phyloP scores from a whole-genome alignment of 2,329 filamentous ascomycete genomes.

The Pseudogymnoascus sp. region DNA sequence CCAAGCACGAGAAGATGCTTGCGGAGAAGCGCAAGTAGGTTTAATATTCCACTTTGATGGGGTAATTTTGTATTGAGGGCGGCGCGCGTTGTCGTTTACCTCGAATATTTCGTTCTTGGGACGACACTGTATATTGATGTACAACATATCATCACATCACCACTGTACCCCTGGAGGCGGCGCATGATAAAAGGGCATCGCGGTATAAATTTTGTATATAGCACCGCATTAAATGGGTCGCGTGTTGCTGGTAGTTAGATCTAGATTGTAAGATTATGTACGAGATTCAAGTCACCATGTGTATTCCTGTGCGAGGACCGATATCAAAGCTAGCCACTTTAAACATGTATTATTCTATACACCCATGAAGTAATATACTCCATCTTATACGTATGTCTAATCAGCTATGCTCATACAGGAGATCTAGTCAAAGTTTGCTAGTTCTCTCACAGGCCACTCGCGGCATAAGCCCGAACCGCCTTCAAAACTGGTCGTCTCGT shows the following conservation, averaged over 20 bases:
- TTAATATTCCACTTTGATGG: background rate
- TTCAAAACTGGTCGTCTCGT: conserved; percentile 29
- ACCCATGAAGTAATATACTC: too few species aligned
- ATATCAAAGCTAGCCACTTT: too few species aligned
- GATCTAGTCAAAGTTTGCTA: background rate
- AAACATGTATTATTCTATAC: too few species aligned
- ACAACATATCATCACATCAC: conserved; percentile 7
- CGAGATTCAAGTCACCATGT: background rate
- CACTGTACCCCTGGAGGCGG: background rate
- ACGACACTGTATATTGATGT: conserved; percentile 7
- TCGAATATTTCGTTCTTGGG: background rate
- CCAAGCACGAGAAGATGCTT: conserved; percentile 60
- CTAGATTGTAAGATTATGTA: conserved; percentile 9
- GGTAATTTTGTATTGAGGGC: background rate
- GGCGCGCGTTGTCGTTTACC: background rate
- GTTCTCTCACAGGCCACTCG: background rate
- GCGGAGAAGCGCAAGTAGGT: conserved; percentile 40
- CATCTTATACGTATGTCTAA: too few species aligned
- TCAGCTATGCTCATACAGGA: background rate
- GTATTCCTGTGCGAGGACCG: too few species aligned
- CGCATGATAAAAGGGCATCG: background rate
- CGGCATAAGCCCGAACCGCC: conserved; percentile 25
- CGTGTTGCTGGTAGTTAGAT: background rate
- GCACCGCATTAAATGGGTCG: background rate
- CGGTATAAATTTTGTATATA: conserved; percentile 8